Evolutionary conservation across 148 eudicot species (phyloP), one percentile per base, ranked within the genome.

Genomic region (Drosera capensis): DNA sequence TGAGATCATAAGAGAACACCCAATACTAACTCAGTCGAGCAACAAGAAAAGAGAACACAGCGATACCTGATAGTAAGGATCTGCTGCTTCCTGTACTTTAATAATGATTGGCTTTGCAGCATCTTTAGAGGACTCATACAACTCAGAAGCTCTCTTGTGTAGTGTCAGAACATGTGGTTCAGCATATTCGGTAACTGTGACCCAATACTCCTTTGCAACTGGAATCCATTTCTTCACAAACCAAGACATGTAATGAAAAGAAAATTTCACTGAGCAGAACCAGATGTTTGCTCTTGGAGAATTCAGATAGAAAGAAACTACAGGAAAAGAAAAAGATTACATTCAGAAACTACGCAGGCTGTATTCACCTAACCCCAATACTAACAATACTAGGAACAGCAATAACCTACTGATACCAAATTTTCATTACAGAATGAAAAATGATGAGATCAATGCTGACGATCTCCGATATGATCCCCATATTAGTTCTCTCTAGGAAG

Each of bases 51-150:
- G 18, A 3, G 15, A 46, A 14, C 31, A 31, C 7, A 26, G 23
- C 28, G n/a, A 48, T 49, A 87, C 96, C 86, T 82, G 86, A 56
- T 62, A 68, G 71, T 82, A 79, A 62, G 96, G 90, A 52, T 65
- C 74, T 17, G 75, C 76, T 50, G 68, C 26, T 64, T 79, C 90
- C 40, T 72, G 79, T 11, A 51, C 66, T 72, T 74, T 79, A 20
- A 68, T 43, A 46, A 82, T 45, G 51, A 82, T 94, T 16, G 94
- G 96, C 43, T 68, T 74, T 16, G 74, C 55, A 54, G 88, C 63
- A 45, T 38, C 52, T 62, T 68, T 87, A 16, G 88, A 79, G 44
- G 73, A 51, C 52, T 72, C 77, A 58, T 71, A 87, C 55, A 74
- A 51, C 56, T 72, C 78, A 22, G 49, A 46, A 48, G 82, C 52